Conservation (phyloP, 768 basidiomycete genomes). For the Russula virescens region DNA sequence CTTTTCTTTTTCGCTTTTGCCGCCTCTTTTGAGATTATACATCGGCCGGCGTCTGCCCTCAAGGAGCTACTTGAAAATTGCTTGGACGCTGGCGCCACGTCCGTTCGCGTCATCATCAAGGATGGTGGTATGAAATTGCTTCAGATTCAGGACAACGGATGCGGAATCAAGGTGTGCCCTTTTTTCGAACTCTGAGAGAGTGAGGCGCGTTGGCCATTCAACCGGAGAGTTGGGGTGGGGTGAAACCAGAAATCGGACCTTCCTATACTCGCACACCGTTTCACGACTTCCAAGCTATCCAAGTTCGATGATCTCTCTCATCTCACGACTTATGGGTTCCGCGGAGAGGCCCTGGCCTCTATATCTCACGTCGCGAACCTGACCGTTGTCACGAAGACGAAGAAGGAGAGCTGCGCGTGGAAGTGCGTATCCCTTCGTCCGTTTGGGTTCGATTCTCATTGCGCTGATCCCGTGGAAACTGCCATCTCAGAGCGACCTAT, state of each 20-base stretch:
- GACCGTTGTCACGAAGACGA: conserved; percentile 87
- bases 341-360: conserved; percentile 94
- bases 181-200: neutral
- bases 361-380: conserved; percentile 92
- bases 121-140: conserved; percentile 94
- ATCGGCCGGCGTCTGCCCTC: conserved; percentile 87
- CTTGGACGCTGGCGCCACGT: conserved; percentile 87
- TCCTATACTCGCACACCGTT: conserved; percentile 86
- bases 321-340: conserved; percentile 92
- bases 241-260: conserved; percentile 70
- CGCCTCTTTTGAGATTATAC: conserved; percentile 56
- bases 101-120: conserved; percentile 83
- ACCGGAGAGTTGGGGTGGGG: no score
- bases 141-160: conserved; percentile 96
- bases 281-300: conserved; percentile 90
- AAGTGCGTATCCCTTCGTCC: conserved; percentile 52
- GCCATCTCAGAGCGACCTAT: conserved; percentile 38
- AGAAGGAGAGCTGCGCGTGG: conserved; percentile 79
- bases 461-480: neutral
- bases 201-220: neutral
- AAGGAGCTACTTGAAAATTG: conserved; percentile 95
- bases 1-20: no score
- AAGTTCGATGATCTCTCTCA: conserved; percentile 79
- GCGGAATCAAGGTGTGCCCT: conserved; percentile 76
- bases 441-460: neutral